phyloP scores from a whole-genome alignment of 73 alveolate species.

The Tetrahymena borealis region DNA sequence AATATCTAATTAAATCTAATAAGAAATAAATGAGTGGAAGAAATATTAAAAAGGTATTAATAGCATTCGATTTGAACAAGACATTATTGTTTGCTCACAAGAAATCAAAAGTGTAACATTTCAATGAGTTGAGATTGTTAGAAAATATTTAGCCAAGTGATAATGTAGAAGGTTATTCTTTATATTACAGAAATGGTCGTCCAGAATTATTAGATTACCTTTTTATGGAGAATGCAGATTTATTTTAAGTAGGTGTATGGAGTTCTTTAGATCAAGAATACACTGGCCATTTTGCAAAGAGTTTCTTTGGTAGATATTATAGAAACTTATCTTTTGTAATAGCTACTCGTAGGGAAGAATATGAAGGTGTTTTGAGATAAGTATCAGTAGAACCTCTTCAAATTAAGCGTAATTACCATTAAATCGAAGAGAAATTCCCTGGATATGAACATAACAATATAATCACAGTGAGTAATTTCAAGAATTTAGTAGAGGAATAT shows the following conservation, averaged over 20 bases:
- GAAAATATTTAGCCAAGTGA: constrained; percentile 36
- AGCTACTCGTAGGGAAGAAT: constrained; percentile 20
- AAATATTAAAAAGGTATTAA: background rate
- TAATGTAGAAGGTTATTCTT: constrained; percentile 3
- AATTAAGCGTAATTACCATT: constrained; percentile 8
- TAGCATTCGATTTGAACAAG: background rate
- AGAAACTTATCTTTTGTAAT: constrained; percentile 31
- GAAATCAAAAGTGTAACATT: background rate
- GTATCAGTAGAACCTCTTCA: constrained; percentile 20
- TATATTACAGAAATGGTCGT: constrained; percentile 30
- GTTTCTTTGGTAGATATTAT: constrained; percentile 41
- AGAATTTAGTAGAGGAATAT: constrained; percentile 19
- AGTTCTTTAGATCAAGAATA: constrained; percentile 23
- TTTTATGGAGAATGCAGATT: constrained; percentile 1
- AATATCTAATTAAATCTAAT: background rate
- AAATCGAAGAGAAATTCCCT: constrained; percentile 13
- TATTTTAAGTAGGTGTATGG: constrained; percentile 39
- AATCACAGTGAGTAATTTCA: constrained; percentile 1
- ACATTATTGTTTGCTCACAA: background rate
- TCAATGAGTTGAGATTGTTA: background rate
- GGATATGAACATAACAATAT: constrained; percentile 16
- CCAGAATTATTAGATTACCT: constrained; percentile 19
- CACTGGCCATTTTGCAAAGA: constrained; percentile 26
- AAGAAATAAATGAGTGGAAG: background rate
- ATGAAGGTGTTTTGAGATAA: constrained; percentile 24